Conservation (phyloP, 257 asterid species). For the Salvia splendens region DNA sequence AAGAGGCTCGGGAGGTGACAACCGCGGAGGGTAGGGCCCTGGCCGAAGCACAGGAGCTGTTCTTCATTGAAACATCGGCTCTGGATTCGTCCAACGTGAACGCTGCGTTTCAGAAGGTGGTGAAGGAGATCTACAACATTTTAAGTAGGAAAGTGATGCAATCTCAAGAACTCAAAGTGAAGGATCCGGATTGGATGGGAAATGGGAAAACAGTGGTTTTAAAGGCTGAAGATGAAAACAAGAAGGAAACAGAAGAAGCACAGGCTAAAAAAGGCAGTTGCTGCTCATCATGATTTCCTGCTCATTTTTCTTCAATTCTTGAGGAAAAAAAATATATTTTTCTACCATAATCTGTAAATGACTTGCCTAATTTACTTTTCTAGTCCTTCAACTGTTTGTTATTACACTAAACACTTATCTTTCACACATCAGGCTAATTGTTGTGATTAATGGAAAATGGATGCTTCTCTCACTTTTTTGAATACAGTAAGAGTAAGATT, state of each 20-base stretch:
- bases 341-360: slow-evolving; percentile 43
- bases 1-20: slow-evolving; percentile 93
- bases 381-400: not conserved
- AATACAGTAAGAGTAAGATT: too few species aligned
- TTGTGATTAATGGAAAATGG: too few species aligned
- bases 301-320: not conserved
- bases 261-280: slow-evolving; percentile 57
- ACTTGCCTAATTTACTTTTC: slow-evolving; percentile 11
- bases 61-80: slow-evolving; percentile 95
- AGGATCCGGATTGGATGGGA: slow-evolving; percentile 55
- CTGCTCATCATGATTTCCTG: slow-evolving; percentile 55
- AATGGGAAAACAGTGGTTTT: slow-evolving; percentile 72
- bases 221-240: slow-evolving; percentile 62
- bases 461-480: too few species aligned
- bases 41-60: slow-evolving; percentile 82
- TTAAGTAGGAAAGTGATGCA: slow-evolving; percentile 91
- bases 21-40: slow-evolving; percentile 68
- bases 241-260: slow-evolving; percentile 23
- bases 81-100: slow-evolving; percentile 86
- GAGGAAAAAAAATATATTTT: slow-evolving; percentile 33
- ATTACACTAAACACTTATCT: too few species aligned
- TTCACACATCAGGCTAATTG: too few species aligned
- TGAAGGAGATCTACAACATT: slow-evolving; percentile 77
- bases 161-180: slow-evolving; percentile 79
- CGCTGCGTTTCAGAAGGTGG: slow-evolving; percentile 78